A percentile compares a stretch with the other conserved stretches of the same genome.
These are phyloP conservation scores for Colletotrichum incanum DNA, from an alignment of 2,329 filamentous ascomycete species.

Conservation along the genomic window DNA sequence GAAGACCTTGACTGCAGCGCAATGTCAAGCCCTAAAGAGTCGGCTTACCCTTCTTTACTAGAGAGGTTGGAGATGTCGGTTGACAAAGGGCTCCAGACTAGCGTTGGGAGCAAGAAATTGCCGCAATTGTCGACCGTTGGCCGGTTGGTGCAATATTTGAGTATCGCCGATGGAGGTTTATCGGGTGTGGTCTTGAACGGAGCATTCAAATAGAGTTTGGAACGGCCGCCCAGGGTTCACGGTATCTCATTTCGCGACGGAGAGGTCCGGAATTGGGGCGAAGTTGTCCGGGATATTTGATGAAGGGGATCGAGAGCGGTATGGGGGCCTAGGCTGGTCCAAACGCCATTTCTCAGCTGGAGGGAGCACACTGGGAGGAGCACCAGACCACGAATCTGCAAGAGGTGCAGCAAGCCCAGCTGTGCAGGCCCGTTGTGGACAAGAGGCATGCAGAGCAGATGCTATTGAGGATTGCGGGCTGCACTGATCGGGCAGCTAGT, in stretches of 20 bases:
- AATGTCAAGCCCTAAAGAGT: background rate
- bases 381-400: conserved; percentile 26
- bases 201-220: conserved; percentile 25
- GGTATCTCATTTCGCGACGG: conserved; percentile 16
- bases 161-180: conserved; percentile 9
- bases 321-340: conserved; percentile 35
- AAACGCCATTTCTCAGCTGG: conserved; percentile 32
- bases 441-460: conserved; percentile 10
- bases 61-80: background rate
- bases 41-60: background rate
- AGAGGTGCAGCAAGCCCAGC: conserved; percentile 30
- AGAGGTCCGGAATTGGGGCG: conserved; percentile 30
- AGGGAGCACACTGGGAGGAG: background rate
- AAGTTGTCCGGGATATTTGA: conserved; percentile 32
- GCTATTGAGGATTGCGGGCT: conserved; percentile 1
- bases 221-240: conserved; percentile 5
- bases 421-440: conserved; percentile 17
- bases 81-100: background rate
- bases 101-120: background rate
- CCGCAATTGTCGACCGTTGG: conserved; percentile 1
- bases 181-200: conserved; percentile 21
- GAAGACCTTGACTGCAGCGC: background rate
- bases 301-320: conserved; percentile 26
- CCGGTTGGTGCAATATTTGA: background rate
- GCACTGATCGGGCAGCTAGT: conserved; percentile 2